phyloP scores from a whole-genome alignment of 1,284 basidiomycete genomes.

The Malassezia japonica region DNA sequence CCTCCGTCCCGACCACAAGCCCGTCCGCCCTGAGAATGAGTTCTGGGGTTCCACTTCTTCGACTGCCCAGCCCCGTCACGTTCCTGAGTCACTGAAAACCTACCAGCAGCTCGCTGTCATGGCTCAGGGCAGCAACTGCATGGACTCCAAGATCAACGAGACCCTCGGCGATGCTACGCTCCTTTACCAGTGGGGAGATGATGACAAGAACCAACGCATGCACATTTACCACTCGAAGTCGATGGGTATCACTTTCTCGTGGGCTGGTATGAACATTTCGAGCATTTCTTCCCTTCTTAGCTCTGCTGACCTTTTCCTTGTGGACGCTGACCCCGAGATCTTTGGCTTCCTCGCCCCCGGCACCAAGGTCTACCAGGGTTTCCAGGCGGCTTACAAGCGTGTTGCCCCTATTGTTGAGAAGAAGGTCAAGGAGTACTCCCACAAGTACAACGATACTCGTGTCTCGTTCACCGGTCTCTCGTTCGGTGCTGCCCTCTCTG shows the following conservation, averaged over 20 bases:
- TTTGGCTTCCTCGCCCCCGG: background rate
- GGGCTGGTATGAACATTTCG: conserved; percentile 10
- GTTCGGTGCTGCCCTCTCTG: conserved; percentile 10
- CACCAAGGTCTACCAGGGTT: conserved; percentile 9
- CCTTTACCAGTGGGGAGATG: conserved; percentile 10
- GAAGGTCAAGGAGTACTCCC: conserved; percentile 4
- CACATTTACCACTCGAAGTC: conserved; percentile 16
- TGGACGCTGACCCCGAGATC: conserved; percentile 3
- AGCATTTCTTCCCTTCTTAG: conserved; percentile 4
- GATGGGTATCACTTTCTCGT: conserved; percentile 13
- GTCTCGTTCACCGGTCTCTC: conserved; percentile 17
- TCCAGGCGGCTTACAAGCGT: conserved; percentile 12
- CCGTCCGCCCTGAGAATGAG: background rate
- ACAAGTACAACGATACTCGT: conserved; percentile 8
- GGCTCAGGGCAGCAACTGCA: conserved; percentile 17
- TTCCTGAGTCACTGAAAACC: background rate
- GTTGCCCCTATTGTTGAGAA: background rate
- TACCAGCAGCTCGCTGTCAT: conserved; percentile 14
- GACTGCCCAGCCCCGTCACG: background rate
- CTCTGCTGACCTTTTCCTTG: conserved; percentile 12
- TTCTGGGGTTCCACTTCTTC: background rate
- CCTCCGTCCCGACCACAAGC: background rate
- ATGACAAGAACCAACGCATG: conserved; percentile 15
- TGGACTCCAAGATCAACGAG: background rate
- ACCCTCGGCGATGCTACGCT: conserved; percentile 13